Evolutionary conservation across 108 stramenopile genomes (phyloP).

Genomic region (Licmophora abbreviata): DNA sequence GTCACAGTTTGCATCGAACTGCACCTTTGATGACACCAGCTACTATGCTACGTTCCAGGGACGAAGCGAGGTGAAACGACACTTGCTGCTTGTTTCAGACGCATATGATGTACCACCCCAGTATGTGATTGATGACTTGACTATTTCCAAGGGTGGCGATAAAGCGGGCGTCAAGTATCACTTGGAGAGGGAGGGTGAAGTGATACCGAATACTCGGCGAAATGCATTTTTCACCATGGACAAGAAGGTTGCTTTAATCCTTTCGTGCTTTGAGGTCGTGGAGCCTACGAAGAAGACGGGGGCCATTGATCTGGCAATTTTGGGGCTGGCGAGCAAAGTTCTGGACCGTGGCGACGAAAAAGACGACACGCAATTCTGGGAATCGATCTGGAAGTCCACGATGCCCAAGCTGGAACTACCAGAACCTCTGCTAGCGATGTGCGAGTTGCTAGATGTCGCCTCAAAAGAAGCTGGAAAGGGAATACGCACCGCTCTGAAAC

Average conservation of each 20-base stretch:
- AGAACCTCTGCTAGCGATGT: too few species aligned
- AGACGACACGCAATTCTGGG: too few species aligned
- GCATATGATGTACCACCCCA: background rate
- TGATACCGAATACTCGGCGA: conserved; percentile 4
- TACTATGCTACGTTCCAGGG: background rate
- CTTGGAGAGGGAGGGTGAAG: conserved; percentile 4
- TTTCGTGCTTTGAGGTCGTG: conserved; percentile 6
- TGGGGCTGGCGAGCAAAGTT: background rate
- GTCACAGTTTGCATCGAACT: conserved; percentile 12
- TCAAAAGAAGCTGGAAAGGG: too few species aligned
- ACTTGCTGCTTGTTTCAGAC: background rate
- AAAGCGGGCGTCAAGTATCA: conserved; percentile 36
- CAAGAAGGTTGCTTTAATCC: conserved; percentile 8
- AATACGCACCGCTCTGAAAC: too few species aligned
- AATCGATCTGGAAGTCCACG: too few species aligned
- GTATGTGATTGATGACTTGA: conserved; percentile 4
- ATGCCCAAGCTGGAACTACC: too few species aligned
- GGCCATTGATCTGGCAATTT: background rate
- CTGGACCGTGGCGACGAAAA: background rate
- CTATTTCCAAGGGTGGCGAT: background rate
- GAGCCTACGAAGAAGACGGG: conserved; percentile 7
- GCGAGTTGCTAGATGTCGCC: too few species aligned
- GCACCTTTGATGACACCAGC: conserved; percentile 19
- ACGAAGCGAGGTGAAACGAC: background rate
- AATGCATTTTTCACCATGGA: conserved; percentile 15